Evolutionary conservation across 768 basidiomycete species (phyloP), one percentile per base, ranked within the genome.

Genomic region (Agrocybe praecox): DNA sequence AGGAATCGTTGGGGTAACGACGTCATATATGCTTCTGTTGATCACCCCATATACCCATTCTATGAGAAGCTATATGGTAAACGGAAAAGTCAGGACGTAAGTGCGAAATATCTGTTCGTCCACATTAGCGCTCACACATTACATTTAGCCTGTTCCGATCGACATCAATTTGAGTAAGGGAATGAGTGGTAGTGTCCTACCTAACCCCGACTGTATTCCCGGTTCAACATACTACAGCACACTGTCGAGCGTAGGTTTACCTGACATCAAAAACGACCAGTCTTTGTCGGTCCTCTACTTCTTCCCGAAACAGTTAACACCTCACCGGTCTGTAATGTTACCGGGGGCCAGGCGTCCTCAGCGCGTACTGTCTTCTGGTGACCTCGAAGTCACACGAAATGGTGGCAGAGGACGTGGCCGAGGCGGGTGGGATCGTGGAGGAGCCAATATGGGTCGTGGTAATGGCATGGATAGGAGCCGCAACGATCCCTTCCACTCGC

Each of bases 31-130:
- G 87, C 93, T 17, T 84, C 86, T 29, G 89, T 94, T 46, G 88
- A 90, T 22, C 91, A 97, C 74, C 82, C 86, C 44, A 71, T 99
- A 43, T 97, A 94, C 72, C 88, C 94, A 6, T 88, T 88, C 62
- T 87, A 97, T 63, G 94, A 94, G 69, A 82, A 84, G 29, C 74
- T 99, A 50, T 98, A 98, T 68, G 93, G 91, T 14, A 96, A 97
- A 70, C 86, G 89, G 60, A 94, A 92, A 70, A 86, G 76, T 53
- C 77, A 83, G 57, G 87, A 93, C 69, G 94, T 94, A 65, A 73
- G 86, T 64, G 40, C 17, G 12, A 46, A 46, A 46, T 8, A 24
- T 40, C 8, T 42, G 51, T 50, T 44, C 18, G 11, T 52, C 29
- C 21, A 14, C 15, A 19, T 52, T 32, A n/a, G 33, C 29, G 36